Conservation (phyloP, 1,284 basidiomycete species). For the Hypsizygus ulmarius region DNA sequence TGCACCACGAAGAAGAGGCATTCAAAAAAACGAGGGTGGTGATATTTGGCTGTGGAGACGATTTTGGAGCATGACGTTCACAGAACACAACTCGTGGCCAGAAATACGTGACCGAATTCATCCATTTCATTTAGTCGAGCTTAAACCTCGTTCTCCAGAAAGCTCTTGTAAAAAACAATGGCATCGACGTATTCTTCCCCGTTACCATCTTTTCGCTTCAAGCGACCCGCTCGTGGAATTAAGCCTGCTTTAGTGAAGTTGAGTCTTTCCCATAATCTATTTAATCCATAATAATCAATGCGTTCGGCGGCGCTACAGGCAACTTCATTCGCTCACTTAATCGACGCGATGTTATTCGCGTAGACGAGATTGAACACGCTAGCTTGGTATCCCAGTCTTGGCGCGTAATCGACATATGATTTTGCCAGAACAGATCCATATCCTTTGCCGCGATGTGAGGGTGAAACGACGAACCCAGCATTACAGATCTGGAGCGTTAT, state of each 20-base stretch:
- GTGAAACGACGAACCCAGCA: slow-evolving; percentile 85
- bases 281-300: neutral
- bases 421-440: slow-evolving; percentile 75
- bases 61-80: no score
- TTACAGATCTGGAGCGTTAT: slow-evolving; percentile 68
- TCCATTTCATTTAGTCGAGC: neutral
- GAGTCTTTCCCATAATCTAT: slow-evolving; percentile 82
- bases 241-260: slow-evolving; percentile 81
- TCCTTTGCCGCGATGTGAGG: slow-evolving; percentile 61
- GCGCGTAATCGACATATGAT: slow-evolving; percentile 83
- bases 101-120: neutral
- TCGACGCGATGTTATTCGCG: slow-evolving; percentile 72
- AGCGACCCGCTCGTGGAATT: slow-evolving; percentile 82
- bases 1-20: no score
- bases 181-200: slow-evolving; percentile 90
- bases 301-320: neutral
- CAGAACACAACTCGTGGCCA: no score
- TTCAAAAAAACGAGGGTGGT: no score
- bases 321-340: slow-evolving; percentile 47
- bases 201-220: slow-evolving; percentile 61
- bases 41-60: no score
- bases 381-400: slow-evolving; percentile 76
- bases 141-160: slow-evolving; percentile 29
- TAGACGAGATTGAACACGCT: slow-evolving; percentile 96
- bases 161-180: slow-evolving; percentile 82